Evolutionary conservation across 345 rosid genomes (phyloP).

Genomic region (Luvunga scandens): DNA sequence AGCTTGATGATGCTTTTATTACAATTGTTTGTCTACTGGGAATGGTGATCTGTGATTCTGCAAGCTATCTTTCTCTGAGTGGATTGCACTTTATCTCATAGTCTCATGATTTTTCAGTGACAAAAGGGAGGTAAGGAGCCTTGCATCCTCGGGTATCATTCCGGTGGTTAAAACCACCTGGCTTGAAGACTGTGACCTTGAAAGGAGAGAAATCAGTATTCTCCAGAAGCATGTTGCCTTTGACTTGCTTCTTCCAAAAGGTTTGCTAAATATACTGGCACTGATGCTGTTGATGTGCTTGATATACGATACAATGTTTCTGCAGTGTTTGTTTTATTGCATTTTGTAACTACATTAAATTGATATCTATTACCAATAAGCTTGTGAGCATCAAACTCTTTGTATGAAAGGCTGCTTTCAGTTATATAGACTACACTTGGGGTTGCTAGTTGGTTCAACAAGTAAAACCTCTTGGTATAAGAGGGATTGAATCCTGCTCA

Average conservation of each 20-base stretch:
- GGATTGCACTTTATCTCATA: constrained; percentile 10
- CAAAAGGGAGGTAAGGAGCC: constrained; percentile 70
- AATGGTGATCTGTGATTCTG: background rate
- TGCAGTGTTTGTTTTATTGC: background rate
- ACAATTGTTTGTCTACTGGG: background rate
- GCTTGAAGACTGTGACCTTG: constrained; percentile 89
- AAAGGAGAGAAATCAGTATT: constrained; percentile 75
- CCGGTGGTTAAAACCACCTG: constrained; percentile 72
- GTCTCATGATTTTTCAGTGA: constrained; percentile 47
- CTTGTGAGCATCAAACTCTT: background rate
- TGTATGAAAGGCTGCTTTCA: background rate
- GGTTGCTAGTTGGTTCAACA: background rate
- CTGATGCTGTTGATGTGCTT: constrained; percentile 8
- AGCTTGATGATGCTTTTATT: constrained; percentile 4
- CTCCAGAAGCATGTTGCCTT: constrained; percentile 57
- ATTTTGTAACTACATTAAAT: constrained; percentile 7
- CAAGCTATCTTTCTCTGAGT: background rate
- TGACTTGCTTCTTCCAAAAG: constrained; percentile 79
- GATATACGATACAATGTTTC: constrained; percentile 4
- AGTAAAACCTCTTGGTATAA: background rate
- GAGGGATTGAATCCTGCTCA: background rate
- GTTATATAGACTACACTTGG: background rate
- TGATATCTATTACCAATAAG: constrained; percentile 4
- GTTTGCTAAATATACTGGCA: constrained; percentile 39
- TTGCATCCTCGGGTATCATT: constrained; percentile 84